Conservation (phyloP, 495 filamentous ascomycete genomes). For the Cryomyces minteri region DNA sequence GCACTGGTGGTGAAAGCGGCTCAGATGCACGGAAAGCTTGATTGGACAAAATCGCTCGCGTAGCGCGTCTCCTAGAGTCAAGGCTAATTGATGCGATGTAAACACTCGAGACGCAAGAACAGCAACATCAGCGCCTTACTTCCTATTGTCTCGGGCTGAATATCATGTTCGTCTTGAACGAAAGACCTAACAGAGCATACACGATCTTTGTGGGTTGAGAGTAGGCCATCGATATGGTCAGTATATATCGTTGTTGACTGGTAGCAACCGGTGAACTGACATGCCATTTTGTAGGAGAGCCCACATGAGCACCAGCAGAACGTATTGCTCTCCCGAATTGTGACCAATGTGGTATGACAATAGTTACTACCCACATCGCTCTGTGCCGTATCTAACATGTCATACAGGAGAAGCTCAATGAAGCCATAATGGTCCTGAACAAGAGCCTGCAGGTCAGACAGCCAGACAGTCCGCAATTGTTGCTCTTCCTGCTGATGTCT, state of each 20-base stretch:
- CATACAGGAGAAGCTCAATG: constrained; percentile 86
- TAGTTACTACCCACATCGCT: background rate
- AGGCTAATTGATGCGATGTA: too few species aligned
- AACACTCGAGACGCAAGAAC: too few species aligned
- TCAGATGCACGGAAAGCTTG: too few species aligned
- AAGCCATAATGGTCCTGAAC: constrained; percentile 81
- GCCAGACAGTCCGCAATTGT: background rate
- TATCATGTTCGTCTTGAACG: too few species aligned
- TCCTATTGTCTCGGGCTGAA: too few species aligned
- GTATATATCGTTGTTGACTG: background rate
- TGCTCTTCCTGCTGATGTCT: background rate
- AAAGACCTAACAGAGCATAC: too few species aligned
- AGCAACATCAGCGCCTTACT: too few species aligned
- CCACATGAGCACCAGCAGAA: background rate
- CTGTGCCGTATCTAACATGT: background rate
- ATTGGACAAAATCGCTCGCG: too few species aligned
- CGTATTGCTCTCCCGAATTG: background rate
- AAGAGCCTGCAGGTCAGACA: constrained; percentile 60
- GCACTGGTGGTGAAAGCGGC: too few species aligned
- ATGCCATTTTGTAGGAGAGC: background rate
- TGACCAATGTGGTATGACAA: background rate
- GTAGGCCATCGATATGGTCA: too few species aligned
- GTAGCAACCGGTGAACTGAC: background rate
- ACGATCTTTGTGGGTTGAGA: too few species aligned
- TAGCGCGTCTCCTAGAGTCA: too few species aligned